Evolutionary conservation across 306 rosid species (phyloP).

Genomic region (Cicer chorassanicum): DNA sequence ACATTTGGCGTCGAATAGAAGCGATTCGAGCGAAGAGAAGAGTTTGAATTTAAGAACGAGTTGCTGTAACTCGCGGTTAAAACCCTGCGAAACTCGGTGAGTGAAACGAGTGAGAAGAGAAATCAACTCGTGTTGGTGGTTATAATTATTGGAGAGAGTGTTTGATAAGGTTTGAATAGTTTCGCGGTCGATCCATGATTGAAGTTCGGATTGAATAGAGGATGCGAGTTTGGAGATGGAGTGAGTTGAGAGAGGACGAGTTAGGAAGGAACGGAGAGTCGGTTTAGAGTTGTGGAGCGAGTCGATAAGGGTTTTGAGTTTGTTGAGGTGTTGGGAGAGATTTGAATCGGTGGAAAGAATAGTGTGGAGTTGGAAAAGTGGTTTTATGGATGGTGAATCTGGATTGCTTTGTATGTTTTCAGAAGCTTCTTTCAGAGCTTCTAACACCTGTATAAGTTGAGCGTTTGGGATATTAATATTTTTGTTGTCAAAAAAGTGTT

Average conservation of each 20-base stretch:
- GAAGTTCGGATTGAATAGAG: constrained; percentile 73
- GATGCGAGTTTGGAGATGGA: constrained; percentile 72
- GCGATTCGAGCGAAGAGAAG: constrained; percentile 54
- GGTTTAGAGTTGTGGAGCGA: constrained; percentile 46
- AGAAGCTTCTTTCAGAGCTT: constrained; percentile 89
- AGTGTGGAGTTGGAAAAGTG: constrained; percentile 73
- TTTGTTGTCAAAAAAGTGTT: constrained; percentile 35
- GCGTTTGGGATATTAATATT: constrained; percentile 29
- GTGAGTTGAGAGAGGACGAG: constrained; percentile 67
- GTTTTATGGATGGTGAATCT: constrained; percentile 66
- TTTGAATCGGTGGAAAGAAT: constrained; percentile 71
- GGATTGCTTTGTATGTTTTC: constrained; percentile 53
- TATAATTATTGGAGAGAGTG: constrained; percentile 31
- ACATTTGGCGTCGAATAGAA: constrained; percentile 52
- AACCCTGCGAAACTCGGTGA: constrained; percentile 64
- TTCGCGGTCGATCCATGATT: constrained; percentile 89
- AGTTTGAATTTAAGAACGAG: constrained; percentile 66
- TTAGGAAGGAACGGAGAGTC: constrained; percentile 57
- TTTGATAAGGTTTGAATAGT: constrained; percentile 38
- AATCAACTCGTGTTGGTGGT: constrained; percentile 50
- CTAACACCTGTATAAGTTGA: constrained; percentile 64
- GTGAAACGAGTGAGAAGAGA: constrained; percentile 60
- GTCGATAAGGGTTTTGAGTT: constrained; percentile 62
- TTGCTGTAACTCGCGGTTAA: constrained; percentile 73
- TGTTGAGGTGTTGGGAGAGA: constrained; percentile 64